Base-by-base conservation (phyloP, 2,329 filamentous ascomycete species). In the Penicillium palitans region DNA sequence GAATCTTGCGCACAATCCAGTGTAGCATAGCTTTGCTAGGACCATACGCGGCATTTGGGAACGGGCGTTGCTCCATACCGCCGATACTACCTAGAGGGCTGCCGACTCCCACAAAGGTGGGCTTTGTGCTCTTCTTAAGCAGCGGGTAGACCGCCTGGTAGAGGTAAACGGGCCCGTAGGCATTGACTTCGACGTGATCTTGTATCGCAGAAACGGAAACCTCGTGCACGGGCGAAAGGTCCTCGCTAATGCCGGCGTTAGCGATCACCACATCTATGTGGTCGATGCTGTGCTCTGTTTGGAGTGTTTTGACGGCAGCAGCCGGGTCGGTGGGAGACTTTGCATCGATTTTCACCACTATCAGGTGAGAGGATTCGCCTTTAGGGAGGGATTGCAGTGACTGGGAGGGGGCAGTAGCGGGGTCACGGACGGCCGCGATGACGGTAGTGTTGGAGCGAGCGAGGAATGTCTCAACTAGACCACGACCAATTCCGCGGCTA, bases 211-310 rank as follows among this genome's bases (percentile, higher is more conserved):
- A 42, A 9, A 63, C 31, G 4, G 44, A 46, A 1, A 65, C 60
- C 2, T 62, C 58, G 0, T 50, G 48, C 9, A 72, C 63, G 17
- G 41, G 61, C 0, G 66, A 58, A 9, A 21, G 68, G 29, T 45
- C 7, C 15, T 49, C 27, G 55, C 57, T 65, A 12, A 81, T 76
- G 13, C 76, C 82, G 0, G 82, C 81, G 64, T 84, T 85, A 45
- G 81, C 79, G 52, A 85, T 78, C 2, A 85, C 75, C 6, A 82
- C 66, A 60, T 85, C 81, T 2, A 84, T 66, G 25, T 74, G 67
- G 5, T 68, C 64, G 60, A 84, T 78, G 4, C 71, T 72, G 19
- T 52, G 40, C 27, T 64, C 47, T 2, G 52, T 29, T 1, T 69
- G 61, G 0, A 80, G 67, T 3, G 68, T 60, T 27, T 70, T 51